A percentile compares a stretch with the other conserved stretches of the same genome.
These are phyloP conservation scores for Blastocystis sp. DNA, from an alignment of 352 stramenopile species.

Conservation along the genomic window DNA sequence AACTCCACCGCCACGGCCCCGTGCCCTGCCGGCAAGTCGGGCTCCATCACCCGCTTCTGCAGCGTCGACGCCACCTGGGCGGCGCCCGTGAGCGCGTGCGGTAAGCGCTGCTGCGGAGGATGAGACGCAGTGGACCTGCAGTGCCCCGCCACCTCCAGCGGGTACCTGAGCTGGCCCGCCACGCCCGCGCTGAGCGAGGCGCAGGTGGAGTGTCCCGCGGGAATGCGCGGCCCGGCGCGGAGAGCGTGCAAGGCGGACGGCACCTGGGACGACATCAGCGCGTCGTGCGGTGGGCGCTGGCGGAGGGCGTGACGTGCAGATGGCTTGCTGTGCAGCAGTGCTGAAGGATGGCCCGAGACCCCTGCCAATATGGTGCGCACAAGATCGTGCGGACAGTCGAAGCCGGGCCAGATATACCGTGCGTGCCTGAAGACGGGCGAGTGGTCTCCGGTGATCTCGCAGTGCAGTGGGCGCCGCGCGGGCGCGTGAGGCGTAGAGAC, in stretches of 20 bases:
- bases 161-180: constrained; percentile 17
- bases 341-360: constrained; percentile 14
- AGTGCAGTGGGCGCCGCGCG: not conserved
- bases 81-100: not conserved
- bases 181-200: not conserved
- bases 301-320: not conserved
- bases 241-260: constrained; percentile 4
- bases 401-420: not conserved
- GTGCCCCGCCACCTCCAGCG: not conserved
- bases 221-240: not conserved
- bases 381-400: not conserved
- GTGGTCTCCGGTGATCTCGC: constrained; percentile 7
- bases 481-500: not conserved
- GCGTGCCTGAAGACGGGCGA: constrained; percentile 25
- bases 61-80: constrained; percentile 1
- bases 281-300: constrained; percentile 6
- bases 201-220: constrained; percentile 3
- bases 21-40: constrained; percentile 3
- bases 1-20: not conserved
- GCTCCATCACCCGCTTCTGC: constrained; percentile 4
- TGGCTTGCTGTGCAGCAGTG: not conserved
- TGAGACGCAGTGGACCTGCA: not conserved
- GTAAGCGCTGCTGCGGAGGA: not conserved
- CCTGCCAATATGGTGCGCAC: constrained; percentile 9
- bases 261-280: not conserved